These are phyloP conservation scores for Phascolomyces articulosus DNA, from an alignment of 371 early-diverging fungal species.

Conservation along the genomic window DNA sequence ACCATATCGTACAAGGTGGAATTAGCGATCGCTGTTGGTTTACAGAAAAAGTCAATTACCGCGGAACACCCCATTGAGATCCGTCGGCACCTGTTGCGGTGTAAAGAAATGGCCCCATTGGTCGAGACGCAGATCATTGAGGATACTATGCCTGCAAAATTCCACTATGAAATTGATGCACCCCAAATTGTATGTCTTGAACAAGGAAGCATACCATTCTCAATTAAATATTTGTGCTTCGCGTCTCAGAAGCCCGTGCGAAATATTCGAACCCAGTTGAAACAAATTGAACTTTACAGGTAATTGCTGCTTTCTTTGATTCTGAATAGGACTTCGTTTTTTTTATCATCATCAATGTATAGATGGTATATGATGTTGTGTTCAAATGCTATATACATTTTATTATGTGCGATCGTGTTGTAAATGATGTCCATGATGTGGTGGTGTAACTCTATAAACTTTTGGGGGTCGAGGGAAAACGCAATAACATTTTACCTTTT, in stretches of 20 bases:
- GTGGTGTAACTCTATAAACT: constrained; percentile 7
- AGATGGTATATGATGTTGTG: no score
- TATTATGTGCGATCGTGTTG: no score
- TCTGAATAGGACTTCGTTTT: background rate
- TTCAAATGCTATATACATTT: no score
- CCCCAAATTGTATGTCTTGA: constrained; percentile 33
- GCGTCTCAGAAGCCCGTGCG: constrained; percentile 33
- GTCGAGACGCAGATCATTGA: constrained; percentile 26
- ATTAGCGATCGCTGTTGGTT: constrained; percentile 18
- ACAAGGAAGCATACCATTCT: constrained; percentile 19
- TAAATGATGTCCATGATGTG: no score
- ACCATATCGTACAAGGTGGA: constrained; percentile 25
- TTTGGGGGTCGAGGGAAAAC: no score
- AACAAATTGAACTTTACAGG: constrained; percentile 31
- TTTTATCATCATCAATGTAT: background rate
- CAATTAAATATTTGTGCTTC: constrained; percentile 29
- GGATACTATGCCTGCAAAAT: constrained; percentile 30
- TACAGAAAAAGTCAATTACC: constrained; percentile 27
- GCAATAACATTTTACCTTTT: background rate
- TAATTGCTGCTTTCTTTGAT: constrained; percentile 3
- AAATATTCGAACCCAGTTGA: constrained; percentile 28
- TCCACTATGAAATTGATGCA: constrained; percentile 32
- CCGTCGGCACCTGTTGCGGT: constrained; percentile 26
- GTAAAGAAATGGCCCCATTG: constrained; percentile 23
- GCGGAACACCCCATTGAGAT: constrained; percentile 26